These are phyloP conservation scores for Fermentozyma sake DNA, from an alignment of 1,139 yeast species.

Conservation along the genomic window DNA sequence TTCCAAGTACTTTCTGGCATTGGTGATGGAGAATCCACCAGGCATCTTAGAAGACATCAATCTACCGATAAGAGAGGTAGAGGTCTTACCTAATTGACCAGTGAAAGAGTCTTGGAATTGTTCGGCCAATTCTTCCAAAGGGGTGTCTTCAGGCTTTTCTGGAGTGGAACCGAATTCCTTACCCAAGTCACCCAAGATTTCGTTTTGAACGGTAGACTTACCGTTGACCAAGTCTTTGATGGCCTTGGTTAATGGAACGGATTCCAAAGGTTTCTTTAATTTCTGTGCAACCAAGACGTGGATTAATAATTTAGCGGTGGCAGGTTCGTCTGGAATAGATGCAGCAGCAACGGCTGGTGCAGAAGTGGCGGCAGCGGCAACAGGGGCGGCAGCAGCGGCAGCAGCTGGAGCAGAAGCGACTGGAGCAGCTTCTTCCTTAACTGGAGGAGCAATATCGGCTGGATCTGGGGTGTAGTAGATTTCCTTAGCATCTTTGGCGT, in stretches of 20 bases:
- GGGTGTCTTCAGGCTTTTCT: slow-evolving; percentile 98
- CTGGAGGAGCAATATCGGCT: slow-evolving; percentile 51
- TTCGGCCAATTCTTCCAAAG: slow-evolving; percentile 92
- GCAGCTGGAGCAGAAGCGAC: slow-evolving; percentile 24
- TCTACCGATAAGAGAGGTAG: slow-evolving; percentile 83
- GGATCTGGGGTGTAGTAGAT: slow-evolving; percentile 95
- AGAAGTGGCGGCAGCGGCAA: slow-evolving; percentile 49
- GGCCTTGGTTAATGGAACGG: slow-evolving; percentile 84
- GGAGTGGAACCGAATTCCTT: slow-evolving; percentile 97
- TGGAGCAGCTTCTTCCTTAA: slow-evolving; percentile 22
- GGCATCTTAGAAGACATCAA: slow-evolving; percentile 97
- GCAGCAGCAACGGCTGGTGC: slow-evolving; percentile 71
- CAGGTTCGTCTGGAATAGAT: slow-evolving; percentile 84
- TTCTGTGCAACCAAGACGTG: slow-evolving; percentile 94
- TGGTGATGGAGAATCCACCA: slow-evolving; percentile 93
- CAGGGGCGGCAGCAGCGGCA: slow-evolving; percentile 40
- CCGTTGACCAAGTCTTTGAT: slow-evolving; percentile 97
- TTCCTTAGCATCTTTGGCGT: slow-evolving; percentile 92
- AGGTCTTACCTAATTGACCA: slow-evolving; percentile 91
- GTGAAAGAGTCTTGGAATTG: slow-evolving; percentile 85
- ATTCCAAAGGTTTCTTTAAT: slow-evolving; percentile 83
- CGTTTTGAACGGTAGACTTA: slow-evolving; percentile 96
- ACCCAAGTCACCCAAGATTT: slow-evolving; percentile 95
- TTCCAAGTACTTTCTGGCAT: slow-evolving; percentile 87
- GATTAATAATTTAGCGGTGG: slow-evolving; percentile 73